Conservation (phyloP, 2,329 filamentous ascomycete genomes). For the Hypoxylon sp. region DNA sequence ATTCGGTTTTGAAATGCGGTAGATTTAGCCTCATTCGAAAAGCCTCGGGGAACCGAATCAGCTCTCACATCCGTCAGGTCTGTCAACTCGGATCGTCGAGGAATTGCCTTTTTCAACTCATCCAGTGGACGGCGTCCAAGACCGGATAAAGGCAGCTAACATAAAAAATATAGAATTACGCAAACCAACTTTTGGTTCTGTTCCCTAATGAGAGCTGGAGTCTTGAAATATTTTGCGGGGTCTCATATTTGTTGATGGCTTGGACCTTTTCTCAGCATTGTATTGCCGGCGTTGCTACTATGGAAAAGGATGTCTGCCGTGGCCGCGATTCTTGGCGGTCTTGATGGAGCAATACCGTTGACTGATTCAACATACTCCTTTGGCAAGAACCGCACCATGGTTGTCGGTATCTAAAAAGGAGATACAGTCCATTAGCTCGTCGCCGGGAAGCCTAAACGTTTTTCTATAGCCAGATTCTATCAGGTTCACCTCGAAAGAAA, state of each 20-base stretch:
- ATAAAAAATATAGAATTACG: slow-evolving; percentile 27
- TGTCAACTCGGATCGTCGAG: slow-evolving; percentile 20
- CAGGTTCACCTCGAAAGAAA: slow-evolving; percentile 12
- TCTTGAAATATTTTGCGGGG: slow-evolving; percentile 28
- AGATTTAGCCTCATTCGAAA: slow-evolving; percentile 51
- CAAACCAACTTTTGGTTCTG: slow-evolving; percentile 18
- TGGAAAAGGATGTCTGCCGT: slow-evolving; percentile 37
- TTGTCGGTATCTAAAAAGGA: slow-evolving; percentile 39
- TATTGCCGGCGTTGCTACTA: slow-evolving; percentile 36
- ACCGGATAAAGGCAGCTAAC: slow-evolving; percentile 41
- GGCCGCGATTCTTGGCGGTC: slow-evolving; percentile 35
- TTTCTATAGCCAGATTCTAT: slow-evolving; percentile 17
- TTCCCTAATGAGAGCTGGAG: slow-evolving; percentile 19
- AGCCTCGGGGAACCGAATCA: slow-evolving; percentile 11
- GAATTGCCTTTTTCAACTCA: slow-evolving; percentile 36
- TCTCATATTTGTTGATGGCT: slow-evolving; percentile 24
- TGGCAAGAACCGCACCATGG: slow-evolving; percentile 4
- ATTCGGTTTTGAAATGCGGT: slow-evolving; percentile 40
- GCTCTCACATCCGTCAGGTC: slow-evolving; percentile 8
- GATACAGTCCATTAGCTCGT: slow-evolving; percentile 12
- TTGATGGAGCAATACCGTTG: slow-evolving; percentile 37
- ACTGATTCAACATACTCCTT: slow-evolving; percentile 26
- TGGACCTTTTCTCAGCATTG: not conserved
- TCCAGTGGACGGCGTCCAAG: slow-evolving; percentile 38
- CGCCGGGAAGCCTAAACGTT: not conserved